A percentile compares a stretch with the other conserved stretches of the same genome.
These are phyloP conservation scores for Aureobasidium sp. DNA, from an alignment of 2,329 filamentous ascomycete genomes.

Conservation along the genomic window DNA sequence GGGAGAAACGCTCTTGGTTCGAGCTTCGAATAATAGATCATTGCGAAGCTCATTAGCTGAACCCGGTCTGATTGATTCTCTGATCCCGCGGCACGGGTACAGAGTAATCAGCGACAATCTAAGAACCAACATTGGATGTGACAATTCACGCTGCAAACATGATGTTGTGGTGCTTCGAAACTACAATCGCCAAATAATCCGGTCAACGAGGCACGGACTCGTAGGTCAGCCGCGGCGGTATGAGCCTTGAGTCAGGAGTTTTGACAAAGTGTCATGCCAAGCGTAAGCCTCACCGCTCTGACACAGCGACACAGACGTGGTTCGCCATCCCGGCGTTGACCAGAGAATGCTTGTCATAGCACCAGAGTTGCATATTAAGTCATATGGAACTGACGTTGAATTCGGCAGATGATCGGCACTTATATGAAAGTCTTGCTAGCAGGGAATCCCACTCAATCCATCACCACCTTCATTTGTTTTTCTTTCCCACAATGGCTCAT, in stretches of 20 bases:
- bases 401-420: conserved; percentile 3
- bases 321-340: neutral
- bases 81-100: too few relatives aligned
- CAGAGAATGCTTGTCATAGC: neutral
- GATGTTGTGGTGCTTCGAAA: neutral
- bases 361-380: neutral
- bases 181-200: neutral
- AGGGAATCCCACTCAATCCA: neutral
- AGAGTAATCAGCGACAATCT: neutral
- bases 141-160: neutral
- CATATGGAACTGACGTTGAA: neutral
- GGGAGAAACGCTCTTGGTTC: too few relatives aligned
- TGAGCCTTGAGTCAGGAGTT: neutral
- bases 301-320: neutral
- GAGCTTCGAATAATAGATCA: too few relatives aligned
- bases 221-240: too few relatives aligned
- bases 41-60: too few relatives aligned
- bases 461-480: neutral
- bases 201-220: neutral
- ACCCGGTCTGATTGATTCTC: too few relatives aligned
- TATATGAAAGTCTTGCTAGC: neutral
- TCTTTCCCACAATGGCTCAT: neutral
- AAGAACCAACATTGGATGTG: too few relatives aligned
- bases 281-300: neutral
- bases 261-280: neutral